Evolutionary conservation across 1,284 basidiomycete species (phyloP).

Genomic region (Cryptococcus floricola): DNA sequence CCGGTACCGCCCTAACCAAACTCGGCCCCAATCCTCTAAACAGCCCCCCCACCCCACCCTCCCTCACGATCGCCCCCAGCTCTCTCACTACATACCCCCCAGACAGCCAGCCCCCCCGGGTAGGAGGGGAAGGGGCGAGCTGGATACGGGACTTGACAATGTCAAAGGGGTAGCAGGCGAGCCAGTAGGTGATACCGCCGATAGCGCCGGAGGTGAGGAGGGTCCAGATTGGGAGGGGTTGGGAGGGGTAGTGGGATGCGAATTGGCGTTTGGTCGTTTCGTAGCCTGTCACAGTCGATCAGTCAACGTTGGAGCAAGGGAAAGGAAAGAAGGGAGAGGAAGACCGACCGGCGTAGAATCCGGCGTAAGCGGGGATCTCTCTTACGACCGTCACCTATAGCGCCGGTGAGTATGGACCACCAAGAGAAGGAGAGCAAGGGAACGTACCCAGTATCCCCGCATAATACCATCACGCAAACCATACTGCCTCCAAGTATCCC

Average conservation of each 20-base stretch:
- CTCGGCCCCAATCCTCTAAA: conserved; percentile 70
- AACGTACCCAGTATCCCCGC: conserved; percentile 87
- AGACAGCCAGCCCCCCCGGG: conserved; percentile 58
- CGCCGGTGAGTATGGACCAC: neutral
- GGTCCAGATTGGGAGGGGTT: conserved; percentile 80
- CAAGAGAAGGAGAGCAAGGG: neutral
- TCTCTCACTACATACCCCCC: conserved; percentile 71
- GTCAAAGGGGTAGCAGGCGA: conserved; percentile 86
- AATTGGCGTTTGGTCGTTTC: conserved; percentile 83
- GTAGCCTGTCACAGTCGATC: conserved; percentile 59
- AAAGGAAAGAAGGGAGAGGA: neutral
- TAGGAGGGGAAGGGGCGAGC: conserved; percentile 69
- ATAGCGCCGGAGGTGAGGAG: conserved; percentile 78
- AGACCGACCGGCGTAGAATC: conserved; percentile 53
- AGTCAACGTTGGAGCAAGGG: neutral
- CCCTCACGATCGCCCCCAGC: conserved; percentile 62
- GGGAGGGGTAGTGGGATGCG: conserved; percentile 27
- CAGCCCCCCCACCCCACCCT: conserved; percentile 69
- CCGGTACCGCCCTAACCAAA: conserved; percentile 73
- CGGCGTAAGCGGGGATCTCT: conserved; percentile 93
- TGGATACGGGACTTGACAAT: conserved; percentile 89
- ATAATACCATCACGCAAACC: conserved; percentile 85
- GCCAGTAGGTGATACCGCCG: conserved; percentile 91
- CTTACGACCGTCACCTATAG: conserved; percentile 78
- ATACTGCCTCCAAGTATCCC: conserved; percentile 78